Evolutionary conservation across 208 protist species (phyloP).

Genomic region (Lotmaria passim): DNA sequence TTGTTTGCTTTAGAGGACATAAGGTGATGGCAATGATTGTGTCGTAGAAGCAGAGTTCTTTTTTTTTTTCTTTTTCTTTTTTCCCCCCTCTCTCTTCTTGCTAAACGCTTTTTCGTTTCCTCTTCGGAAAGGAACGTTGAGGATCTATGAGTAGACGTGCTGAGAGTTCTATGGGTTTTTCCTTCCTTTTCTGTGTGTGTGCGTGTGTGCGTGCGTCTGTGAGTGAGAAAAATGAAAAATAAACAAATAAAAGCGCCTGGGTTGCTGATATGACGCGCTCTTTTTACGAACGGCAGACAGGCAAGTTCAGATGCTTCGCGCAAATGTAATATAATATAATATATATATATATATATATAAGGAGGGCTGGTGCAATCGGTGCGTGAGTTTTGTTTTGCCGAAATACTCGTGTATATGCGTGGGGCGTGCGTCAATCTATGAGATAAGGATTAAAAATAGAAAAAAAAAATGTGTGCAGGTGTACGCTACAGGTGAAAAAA

Average conservation of each 20-base stretch:
- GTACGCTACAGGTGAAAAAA: neutral
- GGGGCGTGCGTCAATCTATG: too few relatives aligned
- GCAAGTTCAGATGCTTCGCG: too few relatives aligned
- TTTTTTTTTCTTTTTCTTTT: neutral
- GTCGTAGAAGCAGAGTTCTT: neutral
- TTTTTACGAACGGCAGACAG: too few relatives aligned
- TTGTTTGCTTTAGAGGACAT: constrained; percentile 22
- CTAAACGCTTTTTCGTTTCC: neutral
- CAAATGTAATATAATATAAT: too few relatives aligned
- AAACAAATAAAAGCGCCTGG: neutral
- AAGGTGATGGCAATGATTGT: neutral
- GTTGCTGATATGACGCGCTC: too few relatives aligned
- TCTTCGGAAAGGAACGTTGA: neutral
- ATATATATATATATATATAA: too few relatives aligned
- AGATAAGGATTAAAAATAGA: too few relatives aligned
- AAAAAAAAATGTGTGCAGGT: too few relatives aligned
- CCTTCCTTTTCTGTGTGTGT: neutral
- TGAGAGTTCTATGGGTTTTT: neutral
- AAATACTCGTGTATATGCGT: too few relatives aligned
- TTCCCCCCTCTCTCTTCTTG: neutral
- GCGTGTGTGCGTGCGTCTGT: neutral
- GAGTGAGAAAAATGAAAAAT: neutral
- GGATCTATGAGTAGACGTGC: neutral
- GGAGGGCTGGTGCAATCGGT: too few relatives aligned
- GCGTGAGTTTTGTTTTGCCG: too few relatives aligned